phyloP scores from a whole-genome alignment of 345 rosid genomes.

The Laguncularia racemosa region DNA sequence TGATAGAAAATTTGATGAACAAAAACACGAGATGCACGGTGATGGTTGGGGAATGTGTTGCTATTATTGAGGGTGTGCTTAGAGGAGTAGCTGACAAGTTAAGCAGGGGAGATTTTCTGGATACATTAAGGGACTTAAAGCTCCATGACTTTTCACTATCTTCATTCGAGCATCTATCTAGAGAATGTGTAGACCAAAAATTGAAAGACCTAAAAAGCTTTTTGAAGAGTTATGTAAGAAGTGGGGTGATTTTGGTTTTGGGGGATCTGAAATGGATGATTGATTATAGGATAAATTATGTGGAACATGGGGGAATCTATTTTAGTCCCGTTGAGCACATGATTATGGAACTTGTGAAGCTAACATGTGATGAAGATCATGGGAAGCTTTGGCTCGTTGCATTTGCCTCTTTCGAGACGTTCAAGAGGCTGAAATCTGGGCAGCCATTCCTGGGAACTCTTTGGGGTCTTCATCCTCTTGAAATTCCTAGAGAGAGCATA shows the following conservation, averaged over 20 bases:
- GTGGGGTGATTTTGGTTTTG: conserved; percentile 53
- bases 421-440: conserved; percentile 65
- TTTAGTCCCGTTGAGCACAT: conserved; percentile 55
- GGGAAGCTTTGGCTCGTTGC: conserved; percentile 74
- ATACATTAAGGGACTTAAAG: conserved; percentile 45
- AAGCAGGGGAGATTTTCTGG: conserved; percentile 49
- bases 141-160: conserved; percentile 40
- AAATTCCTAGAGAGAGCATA: conserved; percentile 62
- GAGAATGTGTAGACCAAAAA: conserved; percentile 49
- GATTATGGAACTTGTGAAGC: conserved; percentile 66
- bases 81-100: conserved; percentile 57
- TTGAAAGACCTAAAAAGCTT: conserved; percentile 44
- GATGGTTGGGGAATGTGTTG: conserved; percentile 68
- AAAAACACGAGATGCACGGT: conserved; percentile 41
- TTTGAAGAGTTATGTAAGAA: conserved; percentile 33
- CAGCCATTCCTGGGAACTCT: conserved; percentile 57
- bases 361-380: conserved; percentile 43
- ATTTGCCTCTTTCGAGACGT: conserved; percentile 74
- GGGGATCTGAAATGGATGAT: conserved; percentile 75
- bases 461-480: conserved; percentile 64
- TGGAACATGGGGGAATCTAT: conserved; percentile 19
- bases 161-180: conserved; percentile 41
- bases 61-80: conserved; percentile 43
- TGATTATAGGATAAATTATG: conserved; percentile 37
- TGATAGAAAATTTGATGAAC: conserved; percentile 46